phyloP scores from a whole-genome alignment of 2,329 filamentous ascomycete genomes.

The Ascochyta lentis region DNA sequence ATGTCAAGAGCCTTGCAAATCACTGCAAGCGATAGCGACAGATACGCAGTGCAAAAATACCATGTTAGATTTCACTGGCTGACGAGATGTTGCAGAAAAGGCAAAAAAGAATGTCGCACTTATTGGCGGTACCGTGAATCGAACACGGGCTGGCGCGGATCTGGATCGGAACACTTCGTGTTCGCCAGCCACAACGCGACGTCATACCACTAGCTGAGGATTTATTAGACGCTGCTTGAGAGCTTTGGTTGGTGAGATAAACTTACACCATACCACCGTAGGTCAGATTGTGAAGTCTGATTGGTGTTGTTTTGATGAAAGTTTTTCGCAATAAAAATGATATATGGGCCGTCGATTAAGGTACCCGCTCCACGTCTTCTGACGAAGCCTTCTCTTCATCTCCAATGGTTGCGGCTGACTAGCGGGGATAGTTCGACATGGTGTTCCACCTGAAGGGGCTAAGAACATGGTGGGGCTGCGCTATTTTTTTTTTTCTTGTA shows the following conservation, averaged over 20 bases:
- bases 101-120: not conserved
- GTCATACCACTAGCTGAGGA: constrained; percentile 18
- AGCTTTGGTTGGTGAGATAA: not conserved
- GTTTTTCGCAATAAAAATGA: no score
- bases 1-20: no score
- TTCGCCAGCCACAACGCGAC: constrained; percentile 21
- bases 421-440: no score
- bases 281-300: not conserved
- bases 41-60: no score
- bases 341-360: no score
- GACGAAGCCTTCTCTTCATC: no score
- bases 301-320: not conserved
- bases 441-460: not conserved
- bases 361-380: no score
- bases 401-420: no score
- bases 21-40: no score
- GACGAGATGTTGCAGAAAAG: not conserved
- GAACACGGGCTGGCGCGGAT: constrained; percentile 22
- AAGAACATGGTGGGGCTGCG: not conserved
- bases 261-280: constrained; percentile 2
- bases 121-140: constrained; percentile 20
- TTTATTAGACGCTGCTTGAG: not conserved
- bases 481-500: not conserved
- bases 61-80: no score
- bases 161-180: constrained; percentile 13